Conservation (phyloP, 1,284 basidiomycete species). For the Thecaphora frezii region DNA sequence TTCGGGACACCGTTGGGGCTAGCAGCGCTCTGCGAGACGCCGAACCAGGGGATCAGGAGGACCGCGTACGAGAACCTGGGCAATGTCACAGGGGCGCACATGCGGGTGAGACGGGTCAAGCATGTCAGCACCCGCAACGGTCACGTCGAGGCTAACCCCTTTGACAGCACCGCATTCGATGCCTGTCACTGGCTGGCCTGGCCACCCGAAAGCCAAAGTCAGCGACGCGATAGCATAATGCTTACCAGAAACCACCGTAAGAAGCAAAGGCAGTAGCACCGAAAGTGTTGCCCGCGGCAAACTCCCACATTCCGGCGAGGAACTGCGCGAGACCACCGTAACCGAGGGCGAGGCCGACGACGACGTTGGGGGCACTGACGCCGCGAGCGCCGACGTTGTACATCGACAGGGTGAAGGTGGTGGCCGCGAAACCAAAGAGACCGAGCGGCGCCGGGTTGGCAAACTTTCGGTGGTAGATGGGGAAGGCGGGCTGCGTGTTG, state of each 20-base stretch:
- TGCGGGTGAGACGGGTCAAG: background rate
- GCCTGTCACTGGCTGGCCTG: too few species aligned
- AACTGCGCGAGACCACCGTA: constrained; percentile 75
- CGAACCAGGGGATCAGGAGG: constrained; percentile 51
- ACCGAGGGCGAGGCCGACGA: constrained; percentile 47
- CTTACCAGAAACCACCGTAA: constrained; percentile 55
- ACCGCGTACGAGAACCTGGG: constrained; percentile 36
- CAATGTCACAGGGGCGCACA: constrained; percentile 6
- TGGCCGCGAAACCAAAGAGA: constrained; percentile 59
- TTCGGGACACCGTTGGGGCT: constrained; percentile 24
- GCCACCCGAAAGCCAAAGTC: too few species aligned
- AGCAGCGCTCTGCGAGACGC: constrained; percentile 20
- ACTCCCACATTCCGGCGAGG: constrained; percentile 67
- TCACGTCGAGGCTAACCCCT: too few species aligned
- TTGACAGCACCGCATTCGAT: too few species aligned
- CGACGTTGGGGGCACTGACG: constrained; percentile 41
- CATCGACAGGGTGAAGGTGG: constrained; percentile 64
- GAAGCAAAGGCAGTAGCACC: constrained; percentile 65
- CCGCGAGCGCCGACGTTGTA: constrained; percentile 54
- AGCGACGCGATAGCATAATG: too few species aligned
- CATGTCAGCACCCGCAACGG: too few species aligned
- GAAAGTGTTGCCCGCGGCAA: constrained; percentile 71
- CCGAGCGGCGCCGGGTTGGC: constrained; percentile 66
- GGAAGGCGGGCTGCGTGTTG: constrained; percentile 59
- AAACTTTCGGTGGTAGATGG: constrained; percentile 59